phyloP scores from a whole-genome alignment of 2,329 filamentous ascomycete species.

The Albophoma yamanashiensis region DNA sequence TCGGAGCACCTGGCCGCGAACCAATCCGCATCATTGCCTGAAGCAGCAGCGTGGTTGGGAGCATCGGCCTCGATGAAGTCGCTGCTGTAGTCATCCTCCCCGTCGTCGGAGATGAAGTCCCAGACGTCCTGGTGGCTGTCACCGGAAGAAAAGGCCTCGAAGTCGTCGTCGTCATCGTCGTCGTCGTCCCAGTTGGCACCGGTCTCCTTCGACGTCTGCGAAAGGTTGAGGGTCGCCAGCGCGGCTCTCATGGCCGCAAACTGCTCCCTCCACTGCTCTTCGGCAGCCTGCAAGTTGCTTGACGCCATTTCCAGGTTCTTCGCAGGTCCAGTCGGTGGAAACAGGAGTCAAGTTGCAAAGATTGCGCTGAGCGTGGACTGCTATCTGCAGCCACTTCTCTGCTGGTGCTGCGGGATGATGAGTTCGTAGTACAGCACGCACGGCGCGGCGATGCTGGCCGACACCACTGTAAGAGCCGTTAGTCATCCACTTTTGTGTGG shows the following conservation, averaged over 20 bases:
- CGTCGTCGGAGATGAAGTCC: slow-evolving; percentile 77
- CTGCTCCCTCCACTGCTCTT: slow-evolving; percentile 71
- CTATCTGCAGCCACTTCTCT: background rate
- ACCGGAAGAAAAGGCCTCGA: slow-evolving; percentile 42
- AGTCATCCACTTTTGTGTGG: too few relatives aligned
- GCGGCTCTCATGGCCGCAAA: slow-evolving; percentile 79
- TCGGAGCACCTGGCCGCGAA: slow-evolving; percentile 55
- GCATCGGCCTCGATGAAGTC: slow-evolving; percentile 44
- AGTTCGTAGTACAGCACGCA: too few relatives aligned
- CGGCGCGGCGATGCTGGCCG: too few relatives aligned
- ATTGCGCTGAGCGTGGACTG: background rate
- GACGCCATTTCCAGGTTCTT: slow-evolving; percentile 18
- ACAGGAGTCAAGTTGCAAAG: background rate
- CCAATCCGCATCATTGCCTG: slow-evolving; percentile 54
- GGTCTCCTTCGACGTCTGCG: slow-evolving; percentile 27
- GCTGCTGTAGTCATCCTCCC: slow-evolving; percentile 55
- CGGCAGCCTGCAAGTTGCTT: slow-evolving; percentile 25
- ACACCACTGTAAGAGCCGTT: too few relatives aligned
- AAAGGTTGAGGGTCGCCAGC: slow-evolving; percentile 59
- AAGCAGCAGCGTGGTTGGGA: slow-evolving; percentile 14
- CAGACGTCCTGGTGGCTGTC: slow-evolving; percentile 73
- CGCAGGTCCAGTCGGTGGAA: background rate
- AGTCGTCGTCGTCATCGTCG: slow-evolving; percentile 26
- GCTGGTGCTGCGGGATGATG: background rate
- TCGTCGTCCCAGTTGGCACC: slow-evolving; percentile 50